A percentile compares a stretch with the other conserved stretches of the same genome.
phyloP scores from a whole-genome alignment of 2,329 filamentous ascomycete genomes.

The Colletotrichum sp. region DNA sequence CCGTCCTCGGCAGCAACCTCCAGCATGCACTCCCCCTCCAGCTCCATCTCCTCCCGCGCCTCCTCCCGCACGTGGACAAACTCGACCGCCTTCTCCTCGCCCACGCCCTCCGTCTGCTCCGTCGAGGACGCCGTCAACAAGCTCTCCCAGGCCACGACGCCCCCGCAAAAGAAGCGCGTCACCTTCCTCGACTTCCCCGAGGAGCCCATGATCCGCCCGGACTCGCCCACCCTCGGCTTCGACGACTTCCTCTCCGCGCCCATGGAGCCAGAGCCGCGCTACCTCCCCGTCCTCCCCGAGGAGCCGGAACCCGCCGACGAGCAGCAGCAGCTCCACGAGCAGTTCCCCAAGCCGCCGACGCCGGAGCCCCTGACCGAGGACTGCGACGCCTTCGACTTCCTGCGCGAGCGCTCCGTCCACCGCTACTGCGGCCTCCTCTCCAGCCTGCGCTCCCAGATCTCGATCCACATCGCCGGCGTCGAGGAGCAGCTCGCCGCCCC shows the following conservation, averaged over 20 bases:
- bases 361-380: conserved; percentile 19
- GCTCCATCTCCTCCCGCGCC: conserved; percentile 44
- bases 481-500: conserved; percentile 41
- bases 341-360: conserved; percentile 24
- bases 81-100: conserved; percentile 51
- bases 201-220: conserved; percentile 59
- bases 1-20: conserved; percentile 42
- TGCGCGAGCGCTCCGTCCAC: conserved; percentile 48
- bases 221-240: conserved; percentile 65
- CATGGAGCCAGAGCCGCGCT: conserved; percentile 16
- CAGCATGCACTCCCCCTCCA: conserved; percentile 50
- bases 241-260: conserved; percentile 43
- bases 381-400: conserved; percentile 36
- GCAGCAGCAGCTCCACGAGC: conserved; percentile 3
- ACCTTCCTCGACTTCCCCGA: conserved; percentile 42
- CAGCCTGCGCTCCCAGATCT: conserved; percentile 53
- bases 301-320: conserved; percentile 23
- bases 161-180: conserved; percentile 41
- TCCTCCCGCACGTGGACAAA: conserved; percentile 41
- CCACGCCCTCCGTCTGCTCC: conserved; percentile 48
- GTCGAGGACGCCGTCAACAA: conserved; percentile 32
- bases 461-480: conserved; percentile 51
- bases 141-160: neutral
- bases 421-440: conserved; percentile 56
- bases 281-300: conserved; percentile 19